These are phyloP conservation scores for Fusarium beomiforme DNA, from an alignment of 2,329 filamentous ascomycete species.

Conservation along the genomic window DNA sequence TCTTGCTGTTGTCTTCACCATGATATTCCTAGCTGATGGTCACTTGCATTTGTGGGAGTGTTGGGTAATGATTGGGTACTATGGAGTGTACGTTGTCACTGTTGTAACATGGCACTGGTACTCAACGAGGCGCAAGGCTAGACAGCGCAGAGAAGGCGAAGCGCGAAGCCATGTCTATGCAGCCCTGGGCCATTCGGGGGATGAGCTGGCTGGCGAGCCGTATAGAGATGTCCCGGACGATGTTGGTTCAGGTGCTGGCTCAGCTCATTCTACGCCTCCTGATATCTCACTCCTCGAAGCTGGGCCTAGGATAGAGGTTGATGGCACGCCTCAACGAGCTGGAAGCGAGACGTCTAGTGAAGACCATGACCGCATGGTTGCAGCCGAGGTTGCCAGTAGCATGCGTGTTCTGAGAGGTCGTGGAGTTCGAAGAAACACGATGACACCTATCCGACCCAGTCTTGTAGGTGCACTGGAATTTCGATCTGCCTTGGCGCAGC, in stretches of 20 bases:
- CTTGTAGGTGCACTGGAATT: conserved; percentile 95
- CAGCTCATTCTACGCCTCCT: conserved; percentile 25
- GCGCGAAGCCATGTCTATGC: conserved; percentile 79
- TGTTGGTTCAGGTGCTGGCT: conserved; percentile 31
- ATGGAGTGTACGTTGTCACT: conserved; percentile 86
- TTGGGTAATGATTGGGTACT: conserved; percentile 88
- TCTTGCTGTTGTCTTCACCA: conserved; percentile 84
- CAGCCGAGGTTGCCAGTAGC: conserved; percentile 87
- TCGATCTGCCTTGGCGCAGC: conserved; percentile 85
- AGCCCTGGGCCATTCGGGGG: conserved; percentile 58
- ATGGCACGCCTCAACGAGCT: conserved; percentile 51
- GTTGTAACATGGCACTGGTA: conserved; percentile 96
- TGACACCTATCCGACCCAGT: conserved; percentile 90
- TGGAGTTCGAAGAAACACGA: conserved; percentile 73
- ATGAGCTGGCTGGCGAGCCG: conserved; percentile 64
- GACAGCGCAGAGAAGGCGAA: conserved; percentile 73
- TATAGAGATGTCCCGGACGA: conserved; percentile 71
- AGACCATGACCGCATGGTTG: conserved; percentile 70
- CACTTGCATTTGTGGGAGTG: conserved; percentile 90
- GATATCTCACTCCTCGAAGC: conserved; percentile 58
- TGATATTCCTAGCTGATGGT: conserved; percentile 88
- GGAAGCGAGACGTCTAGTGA: conserved; percentile 62
- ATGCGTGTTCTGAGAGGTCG: conserved; percentile 86
- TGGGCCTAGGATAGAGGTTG: conserved; percentile 59
- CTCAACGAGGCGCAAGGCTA: conserved; percentile 68